phyloP scores from a whole-genome alignment of 179 eudicot species.

The Kewa caespitosa region DNA sequence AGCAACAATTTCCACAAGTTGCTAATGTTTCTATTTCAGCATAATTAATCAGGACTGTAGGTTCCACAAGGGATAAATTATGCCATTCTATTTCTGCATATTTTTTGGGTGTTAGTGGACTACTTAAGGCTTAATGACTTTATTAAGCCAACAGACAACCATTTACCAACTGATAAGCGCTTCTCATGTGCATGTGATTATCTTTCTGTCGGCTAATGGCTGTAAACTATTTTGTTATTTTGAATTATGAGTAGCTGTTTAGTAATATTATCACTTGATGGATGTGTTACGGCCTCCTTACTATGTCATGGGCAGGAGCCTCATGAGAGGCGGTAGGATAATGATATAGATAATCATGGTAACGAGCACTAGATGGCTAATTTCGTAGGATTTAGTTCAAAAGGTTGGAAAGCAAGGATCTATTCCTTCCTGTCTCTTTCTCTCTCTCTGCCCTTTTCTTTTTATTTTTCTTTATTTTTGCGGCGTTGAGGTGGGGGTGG shows the following conservation, averaged over 20 bases:
- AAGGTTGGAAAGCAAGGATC: no score
- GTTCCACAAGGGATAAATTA: background rate
- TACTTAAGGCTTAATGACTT: background rate
- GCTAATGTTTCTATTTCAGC: constrained; percentile 14
- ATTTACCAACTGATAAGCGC: constrained; percentile 10
- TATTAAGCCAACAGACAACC: constrained; percentile 15
- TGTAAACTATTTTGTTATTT: constrained; percentile 2
- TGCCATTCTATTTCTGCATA: background rate
- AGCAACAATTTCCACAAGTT: constrained; percentile 11
- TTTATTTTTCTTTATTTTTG: background rate
- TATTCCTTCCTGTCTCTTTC: no score
- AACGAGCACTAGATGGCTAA: background rate
- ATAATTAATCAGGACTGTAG: constrained; percentile 8
- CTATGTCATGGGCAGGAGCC: no score
- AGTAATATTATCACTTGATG: no score
- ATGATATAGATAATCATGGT: background rate
- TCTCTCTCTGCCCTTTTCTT: no score
- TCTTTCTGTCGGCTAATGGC: constrained; percentile 1
- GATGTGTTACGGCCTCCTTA: no score
- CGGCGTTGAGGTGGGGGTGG: no score
- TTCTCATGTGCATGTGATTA: background rate
- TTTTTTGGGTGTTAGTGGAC: background rate
- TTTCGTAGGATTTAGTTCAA: background rate
- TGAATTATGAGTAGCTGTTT: no score
- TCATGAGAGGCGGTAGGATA: constrained; percentile 9